phyloP scores from a whole-genome alignment of 352 stramenopile species.

The Pythium dissimile region DNA sequence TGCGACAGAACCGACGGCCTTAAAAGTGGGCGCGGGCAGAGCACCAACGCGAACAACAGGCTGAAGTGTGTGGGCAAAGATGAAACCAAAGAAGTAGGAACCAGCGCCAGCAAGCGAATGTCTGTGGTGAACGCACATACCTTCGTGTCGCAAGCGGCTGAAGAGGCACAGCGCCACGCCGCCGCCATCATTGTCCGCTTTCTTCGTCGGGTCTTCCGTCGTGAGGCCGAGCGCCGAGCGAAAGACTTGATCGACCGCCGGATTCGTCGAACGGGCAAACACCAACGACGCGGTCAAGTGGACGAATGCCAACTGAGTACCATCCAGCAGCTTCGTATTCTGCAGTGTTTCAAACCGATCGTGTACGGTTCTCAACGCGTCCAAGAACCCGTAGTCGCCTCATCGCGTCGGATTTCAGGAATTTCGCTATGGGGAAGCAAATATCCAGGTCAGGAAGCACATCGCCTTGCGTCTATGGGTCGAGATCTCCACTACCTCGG shows the following conservation, averaged over 20 bases:
- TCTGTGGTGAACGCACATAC: slow-evolving; percentile 14
- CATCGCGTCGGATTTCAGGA: slow-evolving; percentile 5
- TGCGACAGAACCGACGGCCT: background rate
- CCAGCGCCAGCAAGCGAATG: background rate
- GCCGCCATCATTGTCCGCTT: slow-evolving; percentile 62
- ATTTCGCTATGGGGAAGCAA: slow-evolving; percentile 21
- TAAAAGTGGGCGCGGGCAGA: background rate
- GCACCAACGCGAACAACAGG: background rate
- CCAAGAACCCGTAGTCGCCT: background rate
- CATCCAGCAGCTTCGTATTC: slow-evolving; percentile 41
- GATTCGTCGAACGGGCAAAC: slow-evolving; percentile 18
- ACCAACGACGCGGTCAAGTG: slow-evolving; percentile 17
- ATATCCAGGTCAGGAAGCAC: slow-evolving; percentile 4
- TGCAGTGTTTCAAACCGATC: slow-evolving; percentile 66
- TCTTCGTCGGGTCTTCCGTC: slow-evolving; percentile 33
- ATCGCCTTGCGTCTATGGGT: slow-evolving; percentile 2
- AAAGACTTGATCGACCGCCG: slow-evolving; percentile 31
- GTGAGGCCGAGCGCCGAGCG: slow-evolving; percentile 26
- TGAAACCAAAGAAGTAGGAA: background rate
- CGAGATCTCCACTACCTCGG: slow-evolving; percentile 13
- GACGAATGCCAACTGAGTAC: slow-evolving; percentile 26
- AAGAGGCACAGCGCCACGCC: slow-evolving; percentile 33
- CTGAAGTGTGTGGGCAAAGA: background rate
- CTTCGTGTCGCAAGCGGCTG: slow-evolving; percentile 5
- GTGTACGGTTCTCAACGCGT: slow-evolving; percentile 29